Conservation (phyloP, 345 rosid species). For the Syzygium jambos region DNA sequence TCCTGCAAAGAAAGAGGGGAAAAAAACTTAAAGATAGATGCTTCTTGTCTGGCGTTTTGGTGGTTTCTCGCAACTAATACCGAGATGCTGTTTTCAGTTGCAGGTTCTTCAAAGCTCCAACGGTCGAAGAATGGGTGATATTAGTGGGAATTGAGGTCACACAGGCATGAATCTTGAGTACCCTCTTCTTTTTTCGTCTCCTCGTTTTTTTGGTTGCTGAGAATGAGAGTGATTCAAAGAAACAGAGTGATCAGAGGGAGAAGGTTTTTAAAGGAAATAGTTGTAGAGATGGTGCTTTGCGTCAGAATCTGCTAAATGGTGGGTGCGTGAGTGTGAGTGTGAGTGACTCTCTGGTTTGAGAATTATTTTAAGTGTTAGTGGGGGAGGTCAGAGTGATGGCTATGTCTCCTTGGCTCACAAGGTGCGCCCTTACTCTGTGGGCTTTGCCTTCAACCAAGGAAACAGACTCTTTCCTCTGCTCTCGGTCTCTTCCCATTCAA, state of each 20-base stretch:
- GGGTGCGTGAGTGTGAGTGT: background rate
- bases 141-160: slow-evolving; percentile 53
- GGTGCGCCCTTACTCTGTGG: slow-evolving; percentile 48
- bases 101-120: slow-evolving; percentile 59
- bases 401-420: slow-evolving; percentile 46
- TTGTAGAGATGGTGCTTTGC: slow-evolving; percentile 14
- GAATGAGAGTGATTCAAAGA: background rate
- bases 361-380: slow-evolving; percentile 34
- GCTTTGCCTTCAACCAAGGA: slow-evolving; percentile 51
- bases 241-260: background rate
- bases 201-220: slow-evolving; percentile 2
- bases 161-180: slow-evolving; percentile 8
- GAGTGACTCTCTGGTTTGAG: slow-evolving; percentile 7
- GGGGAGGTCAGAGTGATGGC: slow-evolving; percentile 31
- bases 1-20: slow-evolving; percentile 7
- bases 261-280: background rate
- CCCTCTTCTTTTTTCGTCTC: background rate
- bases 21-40: slow-evolving; percentile 34
- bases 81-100: slow-evolving; percentile 82
- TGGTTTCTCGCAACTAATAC: slow-evolving; percentile 58
- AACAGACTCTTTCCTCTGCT: slow-evolving; percentile 28
- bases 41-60: slow-evolving; percentile 74
- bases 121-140: slow-evolving; percentile 20
- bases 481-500: slow-evolving; percentile 34
- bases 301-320: slow-evolving; percentile 21